Evolutionary conservation across 2,329 filamentous ascomycete species (phyloP), one percentile per base, ranked within the genome.

Genomic region (Pestalotiopsis sp.): DNA sequence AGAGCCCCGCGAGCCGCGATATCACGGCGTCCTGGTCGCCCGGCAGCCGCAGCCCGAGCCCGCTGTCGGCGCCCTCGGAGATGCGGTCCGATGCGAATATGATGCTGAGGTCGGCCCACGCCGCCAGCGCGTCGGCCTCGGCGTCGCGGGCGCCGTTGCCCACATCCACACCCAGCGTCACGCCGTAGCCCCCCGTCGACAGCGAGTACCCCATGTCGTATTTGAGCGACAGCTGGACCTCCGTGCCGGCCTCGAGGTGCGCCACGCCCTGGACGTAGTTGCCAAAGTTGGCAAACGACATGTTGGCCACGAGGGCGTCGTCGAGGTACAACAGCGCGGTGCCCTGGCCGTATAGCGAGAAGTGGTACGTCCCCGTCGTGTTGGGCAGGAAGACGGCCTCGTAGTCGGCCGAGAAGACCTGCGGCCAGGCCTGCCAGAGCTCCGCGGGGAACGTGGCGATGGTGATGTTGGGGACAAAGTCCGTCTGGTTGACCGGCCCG

Each of bases 231-330:
- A 73, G 68, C 27, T 63, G 27, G 6, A 72, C 69, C 27, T 71
- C 41, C 3, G 65, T 20, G 27, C 59, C 66, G 41, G 68, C 70
- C 20, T 64, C 68, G 20, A 73, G 66, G 17, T 68, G 60, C 4
- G 49, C 64, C 14, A 68, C 66, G 1, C 70, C 71, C 68, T 73
- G 70, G 25, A 73, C 69, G 27, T 69, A 71, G 59, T 68, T 72
- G 14, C 68, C 70, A 20, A 73, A 72, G 52, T 73, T 73, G 36
- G 68, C 68, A 60, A 62, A 67, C 17, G 68, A 68, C 70, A 73
- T 72, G 60, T 69, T 72, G 9, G 70, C 70, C 17, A 71, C 65
- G 39, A 70, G 63, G 6, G 62, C 56, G 13, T 67, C 65, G 25
- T 69, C 59, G 17, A 72, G 27, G 25, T 71, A 72, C 17, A 73